Evolutionary conservation across 202 grass and related monocot species (phyloP), one percentile per base, ranked within the genome.

Genomic region (Musa balbisiana): DNA sequence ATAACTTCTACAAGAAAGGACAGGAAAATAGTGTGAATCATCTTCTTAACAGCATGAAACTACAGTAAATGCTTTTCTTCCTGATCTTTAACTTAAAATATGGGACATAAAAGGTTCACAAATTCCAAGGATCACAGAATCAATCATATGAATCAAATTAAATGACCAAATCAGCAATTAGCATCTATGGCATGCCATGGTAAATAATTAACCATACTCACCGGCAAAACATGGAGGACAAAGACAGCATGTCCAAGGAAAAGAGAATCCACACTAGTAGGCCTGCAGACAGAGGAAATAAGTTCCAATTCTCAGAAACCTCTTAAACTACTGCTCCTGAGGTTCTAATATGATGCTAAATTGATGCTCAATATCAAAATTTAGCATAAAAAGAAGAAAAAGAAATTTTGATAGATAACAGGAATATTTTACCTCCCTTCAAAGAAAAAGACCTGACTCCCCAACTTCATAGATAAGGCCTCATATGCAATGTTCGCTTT

Each of bases 201-300:
- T 53, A 80, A 23, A 69, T 14, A 59, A 75, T 49, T 13, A 50
- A 49, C 80, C 82, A 69, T 51, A 73, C 81, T 87, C 85, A 98
- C 94, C 71, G 88, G 94, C 53, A 98, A 94, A 17, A 75, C 94
- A 82, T 82, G 77, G 66, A 98, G 83, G 23, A 98, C 91, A 89
- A 98, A 98, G 72, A 91, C 84, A 52, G 85, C 88, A 88, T 98
- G 94, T 54, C 86, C 91, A 84, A 98, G 91, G 49, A 98, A 92
- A 92, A 98, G 87, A 82, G 91, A 91, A 88, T 98, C 94, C 74
- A 89, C 94, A 84, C 91, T 91, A 73, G 91, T 94, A 62, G 88
- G 88, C 83, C 94, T 98, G 82, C 53, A 64, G 11, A 79, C 56
- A 77, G 68, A 6, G 8, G 19, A 86, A 73, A 76, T 71, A 62